phyloP scores from a whole-genome alignment of 2,329 filamentous ascomycete species.

The Penicillium aurantiogriseum region DNA sequence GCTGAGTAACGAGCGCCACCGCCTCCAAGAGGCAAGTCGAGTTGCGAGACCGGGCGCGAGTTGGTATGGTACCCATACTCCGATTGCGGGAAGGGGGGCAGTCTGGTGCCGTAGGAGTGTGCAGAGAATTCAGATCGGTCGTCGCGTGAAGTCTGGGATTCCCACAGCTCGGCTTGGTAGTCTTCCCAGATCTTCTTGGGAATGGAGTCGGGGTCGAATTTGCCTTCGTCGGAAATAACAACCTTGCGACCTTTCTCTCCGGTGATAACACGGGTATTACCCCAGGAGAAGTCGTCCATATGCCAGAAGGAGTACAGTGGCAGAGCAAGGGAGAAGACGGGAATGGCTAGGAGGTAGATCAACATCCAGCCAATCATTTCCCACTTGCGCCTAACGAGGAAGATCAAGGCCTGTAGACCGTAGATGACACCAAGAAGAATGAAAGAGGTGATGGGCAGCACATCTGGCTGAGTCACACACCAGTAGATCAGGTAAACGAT shows the following conservation, averaged over 20 bases:
- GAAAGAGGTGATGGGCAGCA: slow-evolving; percentile 81
- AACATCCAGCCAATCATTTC: slow-evolving; percentile 99
- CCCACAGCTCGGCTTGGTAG: slow-evolving; percentile 97
- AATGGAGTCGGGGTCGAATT: slow-evolving; percentile 89
- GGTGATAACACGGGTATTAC: slow-evolving; percentile 95
- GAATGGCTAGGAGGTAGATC: slow-evolving; percentile 86
- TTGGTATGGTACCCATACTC: slow-evolving; percentile 67
- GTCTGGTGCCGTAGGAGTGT: slow-evolving; percentile 90
- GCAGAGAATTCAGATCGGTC: slow-evolving; percentile 92
- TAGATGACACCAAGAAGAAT: slow-evolving; percentile 93
- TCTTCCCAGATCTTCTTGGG: slow-evolving; percentile 99
- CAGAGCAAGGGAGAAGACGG: slow-evolving; percentile 85
- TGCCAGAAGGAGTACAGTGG: slow-evolving; percentile 97
- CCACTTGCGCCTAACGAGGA: slow-evolving; percentile 95
- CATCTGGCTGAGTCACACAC: slow-evolving; percentile 58
- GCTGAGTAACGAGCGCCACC: slow-evolving; percentile 73
- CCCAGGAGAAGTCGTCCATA: slow-evolving; percentile 99
- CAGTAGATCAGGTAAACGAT: slow-evolving; percentile 84
- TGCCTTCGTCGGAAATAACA: slow-evolving; percentile 93
- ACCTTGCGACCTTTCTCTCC: slow-evolving; percentile 91
- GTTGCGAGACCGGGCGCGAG: slow-evolving; percentile 60
- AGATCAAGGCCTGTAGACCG: slow-evolving; percentile 94
- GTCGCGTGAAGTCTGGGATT: slow-evolving; percentile 78
- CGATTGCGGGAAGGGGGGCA: slow-evolving; percentile 58
- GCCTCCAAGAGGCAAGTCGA: slow-evolving; percentile 52